Percentiles rank a stretch among this genome's conserved stretches.
These are phyloP conservation scores for Xenosphaeropsis pyriputrescens DNA, from an alignment of 2,329 filamentous ascomycete genomes.

Conservation along the genomic window DNA sequence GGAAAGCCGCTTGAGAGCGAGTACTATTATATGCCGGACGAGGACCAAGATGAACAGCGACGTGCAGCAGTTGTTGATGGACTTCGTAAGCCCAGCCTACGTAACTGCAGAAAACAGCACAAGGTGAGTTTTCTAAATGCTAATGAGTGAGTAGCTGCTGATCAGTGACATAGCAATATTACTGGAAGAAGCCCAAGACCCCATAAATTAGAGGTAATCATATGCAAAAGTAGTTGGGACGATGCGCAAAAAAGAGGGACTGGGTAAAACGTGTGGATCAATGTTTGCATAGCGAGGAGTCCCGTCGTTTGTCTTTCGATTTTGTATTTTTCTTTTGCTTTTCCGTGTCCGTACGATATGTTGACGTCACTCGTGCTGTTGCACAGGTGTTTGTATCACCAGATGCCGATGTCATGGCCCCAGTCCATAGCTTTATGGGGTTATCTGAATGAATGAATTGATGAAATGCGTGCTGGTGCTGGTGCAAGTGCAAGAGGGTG, in stretches of 20 bases:
- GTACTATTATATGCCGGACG: constrained; percentile 89
- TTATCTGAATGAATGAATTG: too few relatives aligned
- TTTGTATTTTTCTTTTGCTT: not conserved
- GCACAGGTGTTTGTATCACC: too few relatives aligned
- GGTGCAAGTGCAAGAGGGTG: too few relatives aligned
- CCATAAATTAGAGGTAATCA: constrained; percentile 23
- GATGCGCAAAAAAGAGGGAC: not conserved
- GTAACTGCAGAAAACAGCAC: constrained; percentile 87
- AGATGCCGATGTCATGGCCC: too few relatives aligned
- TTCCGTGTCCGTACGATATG: not conserved
- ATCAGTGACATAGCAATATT: constrained; percentile 41
- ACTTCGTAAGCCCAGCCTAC: constrained; percentile 74
- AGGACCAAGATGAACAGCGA: constrained; percentile 65
- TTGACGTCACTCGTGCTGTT: not conserved
- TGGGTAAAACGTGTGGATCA: not conserved
- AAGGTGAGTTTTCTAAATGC: constrained; percentile 50
- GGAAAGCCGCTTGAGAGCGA: constrained; percentile 90
- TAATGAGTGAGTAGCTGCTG: constrained; percentile 1
- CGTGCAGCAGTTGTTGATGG: constrained; percentile 74
- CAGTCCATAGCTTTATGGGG: too few relatives aligned
- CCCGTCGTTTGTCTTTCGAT: not conserved
- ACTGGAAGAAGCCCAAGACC: constrained; percentile 50
- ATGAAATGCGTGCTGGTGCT: too few relatives aligned
- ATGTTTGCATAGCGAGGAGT: not conserved
- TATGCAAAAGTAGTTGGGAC: too few relatives aligned